phyloP scores from a whole-genome alignment of 305 asterid genomes.

The Fraxinus floribunda region DNA sequence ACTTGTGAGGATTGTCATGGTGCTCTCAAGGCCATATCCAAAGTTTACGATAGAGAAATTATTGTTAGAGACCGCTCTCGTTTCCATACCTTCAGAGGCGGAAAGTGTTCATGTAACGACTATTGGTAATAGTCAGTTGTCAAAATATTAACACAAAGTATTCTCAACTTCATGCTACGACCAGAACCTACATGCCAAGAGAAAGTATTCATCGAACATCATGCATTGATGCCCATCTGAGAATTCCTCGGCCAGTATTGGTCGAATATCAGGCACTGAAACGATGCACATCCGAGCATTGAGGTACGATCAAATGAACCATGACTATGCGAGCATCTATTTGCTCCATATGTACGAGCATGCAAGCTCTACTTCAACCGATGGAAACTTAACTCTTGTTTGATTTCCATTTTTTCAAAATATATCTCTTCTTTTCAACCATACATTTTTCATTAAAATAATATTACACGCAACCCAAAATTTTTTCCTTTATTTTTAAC shows the following conservation, averaged over 20 bases:
- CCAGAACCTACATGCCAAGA: neutral
- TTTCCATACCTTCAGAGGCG: slow-evolving; percentile 48
- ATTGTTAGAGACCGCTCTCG: slow-evolving; percentile 58
- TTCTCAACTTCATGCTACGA: neutral
- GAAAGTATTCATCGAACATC: neutral
- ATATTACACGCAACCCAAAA: too few species aligned
- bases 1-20: slow-evolving; percentile 65
- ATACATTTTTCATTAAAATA: too few species aligned
- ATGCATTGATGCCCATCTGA: neutral
- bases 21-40: slow-evolving; percentile 51
- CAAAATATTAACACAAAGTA: neutral
- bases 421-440: too few species aligned
- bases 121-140: slow-evolving; percentile 40
- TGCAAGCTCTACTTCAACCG: too few species aligned
- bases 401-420: too few species aligned
- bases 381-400: too few species aligned
- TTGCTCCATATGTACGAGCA: neutral
- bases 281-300: neutral
- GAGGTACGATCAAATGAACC: neutral
- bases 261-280: neutral
- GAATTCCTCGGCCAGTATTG: neutral
- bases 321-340: neutral
- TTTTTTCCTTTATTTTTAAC: too few species aligned
- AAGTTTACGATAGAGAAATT: slow-evolving; percentile 56
- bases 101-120: slow-evolving; percentile 59